These are phyloP conservation scores for Lizanozyma gosingica DNA, from an alignment of 1,139 yeast species.

Conservation along the genomic window DNA sequence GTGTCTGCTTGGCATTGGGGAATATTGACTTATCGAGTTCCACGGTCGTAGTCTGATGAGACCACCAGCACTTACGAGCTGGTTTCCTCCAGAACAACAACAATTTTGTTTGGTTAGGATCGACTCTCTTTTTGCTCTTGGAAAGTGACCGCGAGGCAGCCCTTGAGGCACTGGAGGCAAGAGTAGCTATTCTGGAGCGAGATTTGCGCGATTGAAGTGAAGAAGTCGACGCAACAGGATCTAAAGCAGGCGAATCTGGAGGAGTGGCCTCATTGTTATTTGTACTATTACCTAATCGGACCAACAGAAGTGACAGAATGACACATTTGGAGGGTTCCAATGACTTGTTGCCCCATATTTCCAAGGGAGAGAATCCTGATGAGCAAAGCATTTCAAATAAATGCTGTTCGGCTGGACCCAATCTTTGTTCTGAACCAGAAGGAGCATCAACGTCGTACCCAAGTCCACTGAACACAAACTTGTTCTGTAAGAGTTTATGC, in stretches of 20 bases:
- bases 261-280: conserved; percentile 6
- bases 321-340: conserved; percentile 84
- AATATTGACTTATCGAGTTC: conserved; percentile 29
- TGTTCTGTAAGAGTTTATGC: conserved; percentile 39
- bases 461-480: conserved; percentile 68
- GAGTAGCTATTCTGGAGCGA: conserved; percentile 30
- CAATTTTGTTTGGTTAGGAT: conserved; percentile 53
- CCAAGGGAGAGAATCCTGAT: conserved; percentile 66
- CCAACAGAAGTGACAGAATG: conserved; percentile 75
- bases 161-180: conserved; percentile 34
- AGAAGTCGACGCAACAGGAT: conserved; percentile 38
- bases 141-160: conserved; percentile 41
- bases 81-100: conserved; percentile 96
- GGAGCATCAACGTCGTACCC: conserved; percentile 28
- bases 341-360: conserved; percentile 81
- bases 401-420: conserved; percentile 94
- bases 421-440: conserved; percentile 27
- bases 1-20: conserved; percentile 10
- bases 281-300: conserved; percentile 42
- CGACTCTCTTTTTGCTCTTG: conserved; percentile 16
- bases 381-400: conserved; percentile 90
- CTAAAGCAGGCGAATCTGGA: conserved; percentile 36
- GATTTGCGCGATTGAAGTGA: conserved; percentile 12
- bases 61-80: conserved; percentile 99
- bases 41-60: conserved; percentile 52